These are phyloP conservation scores for Linum tenue DNA, from an alignment of 345 rosid genomes.

Conservation along the genomic window DNA sequence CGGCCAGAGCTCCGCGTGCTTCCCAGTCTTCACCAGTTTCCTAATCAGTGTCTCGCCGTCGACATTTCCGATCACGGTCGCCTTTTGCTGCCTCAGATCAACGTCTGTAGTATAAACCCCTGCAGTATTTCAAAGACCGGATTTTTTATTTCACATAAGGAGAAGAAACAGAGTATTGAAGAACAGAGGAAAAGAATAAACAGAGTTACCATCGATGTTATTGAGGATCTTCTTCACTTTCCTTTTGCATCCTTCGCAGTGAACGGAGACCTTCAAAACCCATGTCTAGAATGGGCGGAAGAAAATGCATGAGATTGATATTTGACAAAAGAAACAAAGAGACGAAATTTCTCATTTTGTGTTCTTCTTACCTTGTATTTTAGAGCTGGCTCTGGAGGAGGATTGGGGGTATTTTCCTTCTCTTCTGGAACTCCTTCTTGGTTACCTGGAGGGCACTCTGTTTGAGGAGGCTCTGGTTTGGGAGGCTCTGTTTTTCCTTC, in stretches of 20 bases:
- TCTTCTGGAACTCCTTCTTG: slow-evolving; percentile 22
- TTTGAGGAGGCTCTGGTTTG: slow-evolving; percentile 28
- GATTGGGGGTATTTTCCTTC: background rate
- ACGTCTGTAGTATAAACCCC: slow-evolving; percentile 24
- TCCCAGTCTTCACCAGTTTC: background rate
- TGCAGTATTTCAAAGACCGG: slow-evolving; percentile 1
- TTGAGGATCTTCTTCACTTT: slow-evolving; percentile 21
- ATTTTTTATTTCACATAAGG: background rate
- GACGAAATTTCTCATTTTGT: background rate
- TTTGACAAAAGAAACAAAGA: background rate
- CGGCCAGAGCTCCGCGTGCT: slow-evolving; percentile 6
- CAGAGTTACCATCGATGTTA: slow-evolving; percentile 18
- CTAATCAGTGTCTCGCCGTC: background rate
- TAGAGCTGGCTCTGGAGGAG: slow-evolving; percentile 31
- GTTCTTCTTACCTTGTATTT: slow-evolving; percentile 50
- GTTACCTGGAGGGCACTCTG: background rate
- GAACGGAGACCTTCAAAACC: slow-evolving; percentile 24
- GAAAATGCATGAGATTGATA: background rate
- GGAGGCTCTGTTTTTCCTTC: slow-evolving; percentile 23
- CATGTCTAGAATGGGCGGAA: slow-evolving; percentile 12
- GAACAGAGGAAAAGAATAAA: slow-evolving; percentile 5
- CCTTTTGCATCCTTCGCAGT: slow-evolving; percentile 24
- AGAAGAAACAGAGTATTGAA: slow-evolving; percentile 5
- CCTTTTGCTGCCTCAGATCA: slow-evolving; percentile 35
- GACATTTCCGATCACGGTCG: slow-evolving; percentile 8